Evolutionary conservation across 768 basidiomycete genomes (phyloP).

Genomic region (Leccinellum rugosiceps): DNA sequence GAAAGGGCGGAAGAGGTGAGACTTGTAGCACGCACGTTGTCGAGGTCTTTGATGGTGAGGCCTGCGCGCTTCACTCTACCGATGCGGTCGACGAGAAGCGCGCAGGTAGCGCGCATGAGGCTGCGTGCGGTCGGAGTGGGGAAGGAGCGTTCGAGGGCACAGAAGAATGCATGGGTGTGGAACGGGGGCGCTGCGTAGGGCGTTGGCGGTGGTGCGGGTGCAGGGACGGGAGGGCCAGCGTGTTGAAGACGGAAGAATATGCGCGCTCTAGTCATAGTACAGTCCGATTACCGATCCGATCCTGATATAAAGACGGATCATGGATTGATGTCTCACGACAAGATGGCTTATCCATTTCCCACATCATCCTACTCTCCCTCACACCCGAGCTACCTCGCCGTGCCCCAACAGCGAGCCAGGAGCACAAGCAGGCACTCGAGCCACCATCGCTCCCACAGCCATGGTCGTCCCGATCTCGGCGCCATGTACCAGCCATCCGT

Average conservation of each 20-base stretch:
- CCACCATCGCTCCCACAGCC: constrained; percentile 10
- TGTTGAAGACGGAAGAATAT: constrained; percentile 16
- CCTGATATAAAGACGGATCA: background rate
- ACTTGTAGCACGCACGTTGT: constrained; percentile 55
- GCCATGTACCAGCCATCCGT: background rate
- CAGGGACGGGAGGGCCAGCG: constrained; percentile 15
- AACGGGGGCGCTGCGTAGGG: constrained; percentile 71
- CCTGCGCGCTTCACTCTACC: constrained; percentile 70
- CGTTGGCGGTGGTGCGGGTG: constrained; percentile 15
- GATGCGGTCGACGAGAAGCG: constrained; percentile 72
- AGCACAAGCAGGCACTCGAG: constrained; percentile 17
- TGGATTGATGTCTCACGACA: background rate
- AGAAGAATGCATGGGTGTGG: constrained; percentile 77
- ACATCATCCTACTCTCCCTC: constrained; percentile 1
- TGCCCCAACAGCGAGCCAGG: background rate
- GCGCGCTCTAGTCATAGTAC: constrained; percentile 1
- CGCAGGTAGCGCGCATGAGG: constrained; percentile 82
- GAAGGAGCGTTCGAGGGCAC: constrained; percentile 68
- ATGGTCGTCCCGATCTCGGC: background rate
- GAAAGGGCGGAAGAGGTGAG: background rate
- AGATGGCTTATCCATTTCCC: constrained; percentile 26
- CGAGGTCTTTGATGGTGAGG: constrained; percentile 71
- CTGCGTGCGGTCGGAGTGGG: constrained; percentile 69
- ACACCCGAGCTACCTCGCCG: constrained; percentile 5
- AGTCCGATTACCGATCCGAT: constrained; percentile 20